A percentile compares a stretch with the other conserved stretches of the same genome.
Evolutionary conservation across 2,329 filamentous ascomycete genomes (phyloP).

Genomic region (Aspergillus sp.): DNA sequence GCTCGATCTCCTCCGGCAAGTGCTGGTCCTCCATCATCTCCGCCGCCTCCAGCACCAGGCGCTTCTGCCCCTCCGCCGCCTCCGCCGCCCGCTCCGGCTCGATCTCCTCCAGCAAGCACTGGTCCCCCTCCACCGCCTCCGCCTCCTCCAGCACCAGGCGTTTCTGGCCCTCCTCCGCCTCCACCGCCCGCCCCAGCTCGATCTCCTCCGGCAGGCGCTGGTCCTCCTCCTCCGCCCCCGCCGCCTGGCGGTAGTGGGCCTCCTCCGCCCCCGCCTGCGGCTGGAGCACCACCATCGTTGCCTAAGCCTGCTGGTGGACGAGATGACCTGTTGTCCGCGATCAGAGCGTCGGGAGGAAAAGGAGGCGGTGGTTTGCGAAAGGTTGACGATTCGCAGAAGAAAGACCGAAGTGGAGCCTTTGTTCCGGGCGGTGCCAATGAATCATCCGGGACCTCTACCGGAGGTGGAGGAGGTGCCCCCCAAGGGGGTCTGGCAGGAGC

Average conservation of each 20-base stretch:
- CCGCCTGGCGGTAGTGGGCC: conserved; percentile 45
- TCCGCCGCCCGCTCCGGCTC: conserved; percentile 18
- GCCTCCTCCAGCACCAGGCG: conserved; percentile 24
- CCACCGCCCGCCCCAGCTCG: conserved; percentile 38
- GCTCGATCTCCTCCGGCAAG: conserved; percentile 25
- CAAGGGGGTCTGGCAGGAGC: conserved; percentile 68
- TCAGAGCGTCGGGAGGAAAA: conserved; percentile 50
- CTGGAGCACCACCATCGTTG: conserved; percentile 37
- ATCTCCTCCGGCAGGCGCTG: conserved; percentile 22
- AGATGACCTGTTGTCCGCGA: conserved; percentile 40
- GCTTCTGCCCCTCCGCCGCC: conserved; percentile 26
- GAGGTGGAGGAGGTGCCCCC: conserved; percentile 42
- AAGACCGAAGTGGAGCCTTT: conserved; percentile 38
- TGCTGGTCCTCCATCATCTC: conserved; percentile 28
- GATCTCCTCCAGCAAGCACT: conserved; percentile 13
- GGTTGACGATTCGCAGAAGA: conserved; percentile 39
- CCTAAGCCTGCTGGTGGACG: conserved; percentile 32
- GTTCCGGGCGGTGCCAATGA: conserved; percentile 46
- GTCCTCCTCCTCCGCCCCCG: conserved; percentile 35
- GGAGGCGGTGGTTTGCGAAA: conserved; percentile 38
- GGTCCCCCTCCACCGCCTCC: conserved; percentile 30
- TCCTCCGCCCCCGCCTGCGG: conserved; percentile 39
- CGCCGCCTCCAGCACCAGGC: conserved; percentile 31
- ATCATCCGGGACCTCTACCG: conserved; percentile 45
- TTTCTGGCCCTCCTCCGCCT: conserved; percentile 33